phyloP scores from a whole-genome alignment of 805 yeast genomes.

The Komagataella kurtzmanii region DNA sequence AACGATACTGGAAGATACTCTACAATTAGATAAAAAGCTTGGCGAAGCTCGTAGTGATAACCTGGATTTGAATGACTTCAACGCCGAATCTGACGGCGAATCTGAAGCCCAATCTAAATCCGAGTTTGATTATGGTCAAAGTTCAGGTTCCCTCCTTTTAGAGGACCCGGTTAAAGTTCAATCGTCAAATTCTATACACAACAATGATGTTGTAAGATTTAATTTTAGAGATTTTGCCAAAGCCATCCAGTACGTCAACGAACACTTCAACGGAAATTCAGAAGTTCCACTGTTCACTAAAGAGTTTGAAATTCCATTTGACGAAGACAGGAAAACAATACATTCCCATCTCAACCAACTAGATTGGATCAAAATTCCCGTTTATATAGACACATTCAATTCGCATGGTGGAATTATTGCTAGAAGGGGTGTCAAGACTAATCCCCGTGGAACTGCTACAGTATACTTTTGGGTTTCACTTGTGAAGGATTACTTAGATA shows the following conservation, averaged over 20 bases:
- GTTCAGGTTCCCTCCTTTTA: background rate
- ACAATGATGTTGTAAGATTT: background rate
- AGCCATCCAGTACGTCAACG: background rate
- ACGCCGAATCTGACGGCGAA: background rate
- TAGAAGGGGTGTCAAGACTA: slow-evolving; percentile 46
- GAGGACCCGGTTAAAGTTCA: background rate
- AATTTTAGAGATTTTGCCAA: background rate
- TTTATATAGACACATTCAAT: slow-evolving; percentile 56
- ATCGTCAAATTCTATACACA: background rate
- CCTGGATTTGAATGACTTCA: background rate
- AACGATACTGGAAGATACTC: background rate
- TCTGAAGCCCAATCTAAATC: background rate
- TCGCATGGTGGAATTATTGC: slow-evolving; percentile 85
- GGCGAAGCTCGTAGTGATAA: background rate
- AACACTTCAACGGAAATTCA: background rate
- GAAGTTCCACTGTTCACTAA: slow-evolving; percentile 5
- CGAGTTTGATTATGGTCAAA: background rate
- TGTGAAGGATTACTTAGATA: slow-evolving; percentile 1
- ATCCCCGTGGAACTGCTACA: slow-evolving; percentile 36
- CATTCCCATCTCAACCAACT: slow-evolving; percentile 43
- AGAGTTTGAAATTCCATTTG: slow-evolving; percentile 13
- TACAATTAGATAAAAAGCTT: background rate
- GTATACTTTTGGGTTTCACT: slow-evolving; percentile 31
- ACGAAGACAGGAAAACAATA: slow-evolving; percentile 17
- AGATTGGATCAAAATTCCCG: slow-evolving; percentile 69